These are phyloP conservation scores for Yamadazyma endophytica DNA, from an alignment of 805 yeast species.

Conservation along the genomic window DNA sequence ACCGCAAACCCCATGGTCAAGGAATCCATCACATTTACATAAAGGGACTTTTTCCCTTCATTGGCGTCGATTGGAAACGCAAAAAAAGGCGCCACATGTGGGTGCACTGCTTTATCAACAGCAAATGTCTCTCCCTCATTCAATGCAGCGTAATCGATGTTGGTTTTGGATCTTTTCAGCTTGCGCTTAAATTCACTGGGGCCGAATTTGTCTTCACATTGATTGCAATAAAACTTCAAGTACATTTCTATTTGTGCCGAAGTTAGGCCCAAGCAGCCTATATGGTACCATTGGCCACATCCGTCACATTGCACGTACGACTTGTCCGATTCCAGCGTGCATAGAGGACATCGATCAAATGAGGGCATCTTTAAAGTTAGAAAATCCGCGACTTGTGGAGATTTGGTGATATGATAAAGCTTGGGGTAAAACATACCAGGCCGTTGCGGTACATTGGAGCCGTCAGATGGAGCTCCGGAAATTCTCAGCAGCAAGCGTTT, in stretches of 20 bases:
- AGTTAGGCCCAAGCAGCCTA: slow-evolving; percentile 41
- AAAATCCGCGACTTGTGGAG: background rate
- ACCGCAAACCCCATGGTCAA: slow-evolving; percentile 35
- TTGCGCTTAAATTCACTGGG: slow-evolving; percentile 47
- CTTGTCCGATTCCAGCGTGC: slow-evolving; percentile 15
- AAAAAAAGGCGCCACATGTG: slow-evolving; percentile 44
- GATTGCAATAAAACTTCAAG: slow-evolving; percentile 50
- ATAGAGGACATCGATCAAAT: slow-evolving; percentile 19
- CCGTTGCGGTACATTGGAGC: too few species aligned
- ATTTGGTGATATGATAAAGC: too few species aligned
- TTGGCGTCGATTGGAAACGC: slow-evolving; percentile 22
- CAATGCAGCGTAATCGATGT: slow-evolving; percentile 74
- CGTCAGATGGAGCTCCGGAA: too few species aligned
- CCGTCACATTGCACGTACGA: slow-evolving; percentile 56
- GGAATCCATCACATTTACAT: slow-evolving; percentile 24
- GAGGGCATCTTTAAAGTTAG: slow-evolving; percentile 9
- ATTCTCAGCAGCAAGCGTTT: slow-evolving; percentile 30
- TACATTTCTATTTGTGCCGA: slow-evolving; percentile 33
- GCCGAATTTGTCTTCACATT: slow-evolving; percentile 45
- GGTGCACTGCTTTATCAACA: slow-evolving; percentile 42
- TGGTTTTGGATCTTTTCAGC: slow-evolving; percentile 49
- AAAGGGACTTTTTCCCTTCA: slow-evolving; percentile 1
- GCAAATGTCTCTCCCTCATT: slow-evolving; percentile 64
- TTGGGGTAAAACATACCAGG: too few species aligned
- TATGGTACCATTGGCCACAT: slow-evolving; percentile 55